Evolutionary conservation across 2,329 filamentous ascomycete genomes (phyloP), one percentile per base, ranked within the genome.

Genomic region (Pseudogymnoascus sp.): DNA sequence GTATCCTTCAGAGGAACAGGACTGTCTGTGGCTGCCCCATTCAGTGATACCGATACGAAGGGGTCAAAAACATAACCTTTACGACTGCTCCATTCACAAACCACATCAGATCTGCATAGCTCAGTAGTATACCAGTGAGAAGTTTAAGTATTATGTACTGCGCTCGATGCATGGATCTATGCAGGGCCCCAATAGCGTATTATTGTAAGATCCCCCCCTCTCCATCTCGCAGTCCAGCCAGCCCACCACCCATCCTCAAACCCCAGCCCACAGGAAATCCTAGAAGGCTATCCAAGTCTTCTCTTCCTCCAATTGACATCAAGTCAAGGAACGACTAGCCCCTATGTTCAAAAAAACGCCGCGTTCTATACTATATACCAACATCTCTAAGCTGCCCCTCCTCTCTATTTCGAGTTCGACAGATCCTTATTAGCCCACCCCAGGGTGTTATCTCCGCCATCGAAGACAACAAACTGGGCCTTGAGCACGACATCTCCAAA

Each of bases 401-500:
- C 47, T 7, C 25, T 20, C 32, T 32, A 54, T 32, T 14, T 14
- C 0, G 47, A 54, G 47, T 16, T 54, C 25, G 47, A 54, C 28
- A 54, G n/a, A 16, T 54, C 47, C 47, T 54, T 54, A 32, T 54
- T 54, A 63, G 61, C 62, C 30, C 41, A 65, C 8, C 63, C 64
- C 28, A 66, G 32, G 38, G 58, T 61, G 34, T 60, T 62, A 30
- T 65, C 61, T 14, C 64, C 65, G 9, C 57, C 61, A 59, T 72
- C 67, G 61, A 73, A 71, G n/a, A 72, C 70, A 25, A 71, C 70
- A 61, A 70, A 69, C 63, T 70, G 68, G n/a, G 67, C 65, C 63
- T 73, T 73, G 54, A 72, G 64, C 4, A 68, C 65, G 20, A 72
- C 63, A 38, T 70, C 68, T 16, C 71, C 71, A 37, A 70, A 68